Percentiles rank a stretch among this genome's conserved stretches.
phyloP scores from a whole-genome alignment of 805 yeast genomes.

The Wickerhamiella vanderwaltii region DNA sequence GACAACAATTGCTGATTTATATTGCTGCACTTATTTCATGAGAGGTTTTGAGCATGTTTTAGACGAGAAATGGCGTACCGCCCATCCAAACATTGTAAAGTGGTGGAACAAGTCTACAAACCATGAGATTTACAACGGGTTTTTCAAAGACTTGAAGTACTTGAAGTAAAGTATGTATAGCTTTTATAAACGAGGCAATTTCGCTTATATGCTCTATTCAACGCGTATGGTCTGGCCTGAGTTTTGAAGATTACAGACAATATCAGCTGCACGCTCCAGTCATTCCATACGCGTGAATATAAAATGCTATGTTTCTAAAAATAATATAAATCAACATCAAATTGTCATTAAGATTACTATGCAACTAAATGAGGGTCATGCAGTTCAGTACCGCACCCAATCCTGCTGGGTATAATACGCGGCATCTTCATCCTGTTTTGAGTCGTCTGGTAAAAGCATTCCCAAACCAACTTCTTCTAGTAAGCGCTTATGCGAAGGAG shows the following conservation, averaged over 20 bases:
- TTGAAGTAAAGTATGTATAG: background rate
- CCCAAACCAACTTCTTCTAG: conserved; percentile 82
- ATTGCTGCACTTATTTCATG: conserved; percentile 36
- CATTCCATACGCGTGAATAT: too few relatives aligned
- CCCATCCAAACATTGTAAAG: conserved; percentile 51
- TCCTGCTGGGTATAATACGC: background rate
- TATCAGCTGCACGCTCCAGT: too few relatives aligned
- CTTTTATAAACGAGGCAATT: too few relatives aligned
- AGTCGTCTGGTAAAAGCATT: conserved; percentile 8
- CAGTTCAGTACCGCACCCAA: background rate
- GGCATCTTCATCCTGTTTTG: background rate
- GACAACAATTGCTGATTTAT: conserved; percentile 53
- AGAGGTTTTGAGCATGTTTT: conserved; percentile 49
- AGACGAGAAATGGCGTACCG: conserved; percentile 53
- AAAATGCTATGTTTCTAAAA: too few relatives aligned
- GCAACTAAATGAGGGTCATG: too few relatives aligned
- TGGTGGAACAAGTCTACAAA: conserved; percentile 51
- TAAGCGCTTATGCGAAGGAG: conserved; percentile 68
- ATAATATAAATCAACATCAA: too few relatives aligned
- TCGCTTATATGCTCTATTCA: too few relatives aligned
- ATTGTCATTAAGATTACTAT: too few relatives aligned
- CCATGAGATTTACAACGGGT: conserved; percentile 37
- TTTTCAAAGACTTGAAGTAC: conserved; percentile 27
- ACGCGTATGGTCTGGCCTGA: too few relatives aligned
- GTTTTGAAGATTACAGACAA: too few relatives aligned